These are phyloP conservation scores for Mycotypha africana DNA, from an alignment of 371 early-diverging fungal species.

Conservation along the genomic window DNA sequence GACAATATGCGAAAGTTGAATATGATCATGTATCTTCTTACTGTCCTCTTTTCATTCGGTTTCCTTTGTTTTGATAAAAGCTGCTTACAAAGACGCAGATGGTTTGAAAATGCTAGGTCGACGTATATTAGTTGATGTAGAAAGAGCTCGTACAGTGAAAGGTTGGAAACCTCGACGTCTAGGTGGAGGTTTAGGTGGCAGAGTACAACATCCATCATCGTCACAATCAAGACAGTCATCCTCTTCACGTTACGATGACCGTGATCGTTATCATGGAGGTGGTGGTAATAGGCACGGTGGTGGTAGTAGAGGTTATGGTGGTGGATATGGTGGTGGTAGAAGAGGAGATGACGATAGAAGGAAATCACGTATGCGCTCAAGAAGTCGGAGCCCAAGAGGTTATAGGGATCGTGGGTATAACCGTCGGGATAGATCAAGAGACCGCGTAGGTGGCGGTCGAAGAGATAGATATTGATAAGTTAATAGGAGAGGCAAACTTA, in stretches of 20 bases:
- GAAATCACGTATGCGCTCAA: constrained; percentile 34
- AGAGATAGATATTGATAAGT: constrained; percentile 57
- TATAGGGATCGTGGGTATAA: constrained; percentile 36
- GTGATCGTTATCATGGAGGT: constrained; percentile 19
- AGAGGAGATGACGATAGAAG: constrained; percentile 37
- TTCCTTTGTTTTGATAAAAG: constrained; percentile 33
- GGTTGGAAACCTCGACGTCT: constrained; percentile 92
- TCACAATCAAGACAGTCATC: constrained; percentile 25
- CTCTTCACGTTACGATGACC: constrained; percentile 31
- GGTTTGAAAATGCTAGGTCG: constrained; percentile 84
- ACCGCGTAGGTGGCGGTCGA: constrained; percentile 35
- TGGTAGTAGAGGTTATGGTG: constrained; percentile 28
- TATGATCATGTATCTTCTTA: too few species aligned
- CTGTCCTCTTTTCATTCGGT: not conserved
- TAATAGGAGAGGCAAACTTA: too few species aligned
- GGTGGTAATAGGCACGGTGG: constrained; percentile 24
- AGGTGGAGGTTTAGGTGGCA: constrained; percentile 90
- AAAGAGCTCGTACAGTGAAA: constrained; percentile 94
- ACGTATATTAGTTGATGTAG: constrained; percentile 91
- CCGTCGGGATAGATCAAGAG: constrained; percentile 46
- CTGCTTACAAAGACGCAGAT: constrained; percentile 88
- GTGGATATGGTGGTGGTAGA: constrained; percentile 12
- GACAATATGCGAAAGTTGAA: not conserved
- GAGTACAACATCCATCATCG: constrained; percentile 54
- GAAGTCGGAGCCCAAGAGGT: constrained; percentile 36